phyloP scores from a whole-genome alignment of 306 rosid species.

The Luffa acutangula region DNA sequence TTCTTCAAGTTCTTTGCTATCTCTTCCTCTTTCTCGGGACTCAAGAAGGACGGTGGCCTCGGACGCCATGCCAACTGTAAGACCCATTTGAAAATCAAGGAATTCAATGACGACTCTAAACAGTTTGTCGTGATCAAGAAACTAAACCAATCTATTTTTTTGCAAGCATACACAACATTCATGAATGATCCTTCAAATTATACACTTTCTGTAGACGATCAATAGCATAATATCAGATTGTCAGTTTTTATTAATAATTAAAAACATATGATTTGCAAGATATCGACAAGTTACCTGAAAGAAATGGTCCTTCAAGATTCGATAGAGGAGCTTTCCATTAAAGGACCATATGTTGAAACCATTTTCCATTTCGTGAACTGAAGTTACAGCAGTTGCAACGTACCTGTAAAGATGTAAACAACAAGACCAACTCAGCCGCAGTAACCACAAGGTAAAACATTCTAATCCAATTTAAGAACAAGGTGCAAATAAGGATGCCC shows the following conservation, averaged over 20 bases:
- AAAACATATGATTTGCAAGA: neutral
- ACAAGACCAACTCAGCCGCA: neutral
- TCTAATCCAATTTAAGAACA: neutral
- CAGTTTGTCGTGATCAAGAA: neutral
- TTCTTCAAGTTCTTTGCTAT: conserved; percentile 77
- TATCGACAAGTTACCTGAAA: conserved; percentile 41
- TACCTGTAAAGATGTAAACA: conserved; percentile 31
- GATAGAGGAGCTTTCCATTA: conserved; percentile 80
- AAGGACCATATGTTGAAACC: conserved; percentile 93
- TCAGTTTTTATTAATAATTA: neutral
- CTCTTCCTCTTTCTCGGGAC: conserved; percentile 84
- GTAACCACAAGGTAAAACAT: neutral
- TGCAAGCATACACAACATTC: neutral
- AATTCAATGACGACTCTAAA: neutral
- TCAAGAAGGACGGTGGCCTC: conserved; percentile 73
- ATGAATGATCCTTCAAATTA: neutral
- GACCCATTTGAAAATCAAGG: neutral
- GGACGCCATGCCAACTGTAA: conserved; percentile 83
- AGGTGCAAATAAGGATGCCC: neutral
- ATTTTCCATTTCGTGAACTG: conserved; percentile 96
- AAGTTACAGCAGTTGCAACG: conserved; percentile 81
- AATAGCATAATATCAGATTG: neutral
- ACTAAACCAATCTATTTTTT: neutral
- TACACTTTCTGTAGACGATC: neutral
- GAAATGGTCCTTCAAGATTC: conserved; percentile 74